phyloP scores from a whole-genome alignment of 176 grass and related monocot species.

The Elymus sibiricus region DNA sequence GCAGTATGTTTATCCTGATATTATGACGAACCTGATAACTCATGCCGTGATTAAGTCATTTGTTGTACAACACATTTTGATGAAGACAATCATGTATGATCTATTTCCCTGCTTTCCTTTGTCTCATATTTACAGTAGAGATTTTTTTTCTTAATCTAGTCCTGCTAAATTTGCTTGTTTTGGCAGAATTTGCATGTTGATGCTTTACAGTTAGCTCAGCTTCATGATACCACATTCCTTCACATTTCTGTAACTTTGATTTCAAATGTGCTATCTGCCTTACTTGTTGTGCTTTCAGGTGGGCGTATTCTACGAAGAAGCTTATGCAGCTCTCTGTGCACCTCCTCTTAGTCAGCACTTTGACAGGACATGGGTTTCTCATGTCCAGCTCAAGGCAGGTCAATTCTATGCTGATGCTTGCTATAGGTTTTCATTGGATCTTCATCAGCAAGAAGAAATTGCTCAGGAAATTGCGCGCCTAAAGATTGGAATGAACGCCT shows the following conservation, averaged over 20 bases:
- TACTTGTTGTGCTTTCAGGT: conserved; percentile 58
- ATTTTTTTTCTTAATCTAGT: not conserved
- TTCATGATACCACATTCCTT: not conserved
- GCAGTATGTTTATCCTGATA: not conserved
- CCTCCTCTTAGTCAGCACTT: conserved; percentile 86
- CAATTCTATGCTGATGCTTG: conserved; percentile 96
- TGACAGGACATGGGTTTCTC: conserved; percentile 89
- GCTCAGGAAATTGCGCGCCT: conserved; percentile 90
- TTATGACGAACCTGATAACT: not conserved
- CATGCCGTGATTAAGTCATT: not conserved
- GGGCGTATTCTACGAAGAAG: conserved; percentile 93
- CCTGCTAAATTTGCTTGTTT: conserved; percentile 6
- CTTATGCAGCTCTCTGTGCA: conserved; percentile 66
- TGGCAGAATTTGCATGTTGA: not conserved
- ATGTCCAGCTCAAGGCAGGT: conserved; percentile 94
- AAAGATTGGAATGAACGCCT: conserved; percentile 78
- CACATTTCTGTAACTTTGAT: conserved; percentile 19
- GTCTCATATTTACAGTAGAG: not conserved
- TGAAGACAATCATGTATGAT: not conserved
- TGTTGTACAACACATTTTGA: not conserved
- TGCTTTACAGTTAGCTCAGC: conserved; percentile 21
- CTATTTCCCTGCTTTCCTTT: not conserved
- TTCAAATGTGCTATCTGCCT: not conserved
- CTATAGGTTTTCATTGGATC: conserved; percentile 84
- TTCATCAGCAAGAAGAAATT: conserved; percentile 95